Evolutionary conservation across 2,329 filamentous ascomycete species (phyloP).

Genomic region (Exophiala calicioides): DNA sequence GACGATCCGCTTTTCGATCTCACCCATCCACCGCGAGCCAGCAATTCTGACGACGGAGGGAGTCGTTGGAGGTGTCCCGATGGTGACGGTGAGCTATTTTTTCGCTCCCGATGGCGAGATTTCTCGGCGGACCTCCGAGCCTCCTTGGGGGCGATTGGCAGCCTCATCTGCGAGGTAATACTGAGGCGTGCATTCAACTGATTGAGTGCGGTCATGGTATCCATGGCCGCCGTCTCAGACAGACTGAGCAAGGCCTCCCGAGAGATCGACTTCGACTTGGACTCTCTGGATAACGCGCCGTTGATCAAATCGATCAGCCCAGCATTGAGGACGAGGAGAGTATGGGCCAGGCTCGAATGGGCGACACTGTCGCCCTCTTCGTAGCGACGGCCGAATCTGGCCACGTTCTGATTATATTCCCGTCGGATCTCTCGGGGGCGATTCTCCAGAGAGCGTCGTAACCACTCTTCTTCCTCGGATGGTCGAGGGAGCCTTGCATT

Average conservation of each 20-base stretch:
- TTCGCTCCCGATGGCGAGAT: conserved; percentile 11
- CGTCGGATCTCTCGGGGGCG: conserved; percentile 27
- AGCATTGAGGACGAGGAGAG: conserved; percentile 32
- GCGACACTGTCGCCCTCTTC: conserved; percentile 29
- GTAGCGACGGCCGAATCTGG: conserved; percentile 27
- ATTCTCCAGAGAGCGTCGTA: conserved; percentile 24
- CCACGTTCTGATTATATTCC: conserved; percentile 27
- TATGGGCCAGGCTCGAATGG: conserved; percentile 31
- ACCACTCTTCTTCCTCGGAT: conserved; percentile 28
- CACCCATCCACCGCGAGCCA: conserved; percentile 28
- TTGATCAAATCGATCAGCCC: conserved; percentile 32
- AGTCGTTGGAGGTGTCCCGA: conserved; percentile 15
- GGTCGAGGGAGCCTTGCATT: conserved; percentile 21
- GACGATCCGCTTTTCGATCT: conserved; percentile 29
- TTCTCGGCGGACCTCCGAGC: background rate
- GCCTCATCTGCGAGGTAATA: conserved; percentile 2
- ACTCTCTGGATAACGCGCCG: conserved; percentile 19
- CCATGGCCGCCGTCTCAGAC: conserved; percentile 29
- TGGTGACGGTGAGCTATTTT: conserved; percentile 5
- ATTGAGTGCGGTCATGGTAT: conserved; percentile 31
- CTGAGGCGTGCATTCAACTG: conserved; percentile 30
- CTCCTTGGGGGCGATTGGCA: conserved; percentile 7
- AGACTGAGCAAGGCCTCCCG: conserved; percentile 24
- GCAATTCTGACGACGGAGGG: conserved; percentile 15
- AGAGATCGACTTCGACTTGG: conserved; percentile 18